Percentiles rank a stretch among this genome's conserved stretches.
These are phyloP conservation scores for Melastoma malabathricum DNA, from an alignment of 345 rosid genomes.

Conservation along the genomic window DNA sequence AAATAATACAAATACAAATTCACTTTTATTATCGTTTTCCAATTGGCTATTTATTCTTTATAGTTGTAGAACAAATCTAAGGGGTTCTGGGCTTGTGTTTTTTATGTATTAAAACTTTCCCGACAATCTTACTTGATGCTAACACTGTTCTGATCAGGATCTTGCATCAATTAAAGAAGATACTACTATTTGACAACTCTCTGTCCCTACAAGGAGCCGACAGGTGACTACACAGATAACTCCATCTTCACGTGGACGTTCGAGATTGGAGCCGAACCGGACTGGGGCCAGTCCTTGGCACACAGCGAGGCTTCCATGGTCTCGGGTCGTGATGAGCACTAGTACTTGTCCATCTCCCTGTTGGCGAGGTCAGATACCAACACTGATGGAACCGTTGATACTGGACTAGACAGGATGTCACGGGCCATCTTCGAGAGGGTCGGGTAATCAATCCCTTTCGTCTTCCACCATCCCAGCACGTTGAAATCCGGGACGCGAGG, in stretches of 20 bases:
- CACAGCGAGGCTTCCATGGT: constrained; percentile 83
- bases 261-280: constrained; percentile 21
- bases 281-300: constrained; percentile 75
- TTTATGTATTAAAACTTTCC: too few species aligned
- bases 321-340: constrained; percentile 68
- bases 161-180: constrained; percentile 3
- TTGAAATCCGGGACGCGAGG: constrained; percentile 66
- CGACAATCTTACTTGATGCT: neutral
- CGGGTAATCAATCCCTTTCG: constrained; percentile 71
- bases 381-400: constrained; percentile 40
- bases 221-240: constrained; percentile 25
- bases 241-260: constrained; percentile 47
- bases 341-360: constrained; percentile 57
- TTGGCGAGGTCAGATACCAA: constrained; percentile 40
- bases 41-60: too few species aligned
- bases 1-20: too few species aligned
- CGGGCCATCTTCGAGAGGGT: constrained; percentile 84
- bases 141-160: constrained; percentile 3
- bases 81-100: too few species aligned
- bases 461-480: constrained; percentile 86
- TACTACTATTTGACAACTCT: neutral
- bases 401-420: constrained; percentile 55
- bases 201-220: too few species aligned
- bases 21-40: neutral
- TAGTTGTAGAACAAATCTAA: too few species aligned